phyloP scores from a whole-genome alignment of 208 protist genomes.

The Leishmania guyanensis region DNA sequence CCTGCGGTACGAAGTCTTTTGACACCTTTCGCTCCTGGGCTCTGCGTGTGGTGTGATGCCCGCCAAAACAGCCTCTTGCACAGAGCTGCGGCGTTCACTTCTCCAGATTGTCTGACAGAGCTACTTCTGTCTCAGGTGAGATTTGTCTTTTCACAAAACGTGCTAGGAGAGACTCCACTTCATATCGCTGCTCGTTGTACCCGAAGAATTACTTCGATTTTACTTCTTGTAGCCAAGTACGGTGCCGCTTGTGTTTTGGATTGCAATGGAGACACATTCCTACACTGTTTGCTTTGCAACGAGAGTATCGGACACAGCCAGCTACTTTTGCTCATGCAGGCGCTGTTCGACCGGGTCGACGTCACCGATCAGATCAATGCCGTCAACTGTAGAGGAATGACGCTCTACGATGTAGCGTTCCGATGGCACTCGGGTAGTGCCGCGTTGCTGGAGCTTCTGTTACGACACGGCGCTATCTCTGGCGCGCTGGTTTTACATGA shows the following conservation, averaged over 20 bases:
- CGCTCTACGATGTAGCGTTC: constrained; percentile 50
- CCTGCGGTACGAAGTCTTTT: constrained; percentile 19
- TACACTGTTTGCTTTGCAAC: constrained; percentile 64
- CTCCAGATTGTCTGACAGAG: constrained; percentile 47
- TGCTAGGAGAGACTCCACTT: constrained; percentile 51
- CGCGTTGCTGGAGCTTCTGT: constrained; percentile 36
- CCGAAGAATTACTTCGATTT: constrained; percentile 26
- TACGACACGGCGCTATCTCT: constrained; percentile 36
- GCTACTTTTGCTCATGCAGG: constrained; percentile 42
- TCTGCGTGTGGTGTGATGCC: constrained; percentile 23
- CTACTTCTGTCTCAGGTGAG: constrained; percentile 22
- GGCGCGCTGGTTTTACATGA: constrained; percentile 25
- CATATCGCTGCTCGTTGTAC: constrained; percentile 37
- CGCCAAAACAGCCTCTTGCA: constrained; percentile 47
- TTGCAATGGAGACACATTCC: constrained; percentile 46
- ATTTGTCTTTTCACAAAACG: constrained; percentile 37
- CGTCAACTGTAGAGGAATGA: constrained; percentile 31
- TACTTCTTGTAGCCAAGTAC: constrained; percentile 60
- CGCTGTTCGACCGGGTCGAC: constrained; percentile 30
- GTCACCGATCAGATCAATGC: constrained; percentile 34
- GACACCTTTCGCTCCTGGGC: not conserved
- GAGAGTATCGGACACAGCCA: constrained; percentile 13
- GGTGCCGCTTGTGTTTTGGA: constrained; percentile 30
- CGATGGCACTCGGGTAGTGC: constrained; percentile 17
- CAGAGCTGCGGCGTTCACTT: constrained; percentile 28